phyloP scores from a whole-genome alignment of 805 yeast species.

The Jamesozyma hellenica region DNA sequence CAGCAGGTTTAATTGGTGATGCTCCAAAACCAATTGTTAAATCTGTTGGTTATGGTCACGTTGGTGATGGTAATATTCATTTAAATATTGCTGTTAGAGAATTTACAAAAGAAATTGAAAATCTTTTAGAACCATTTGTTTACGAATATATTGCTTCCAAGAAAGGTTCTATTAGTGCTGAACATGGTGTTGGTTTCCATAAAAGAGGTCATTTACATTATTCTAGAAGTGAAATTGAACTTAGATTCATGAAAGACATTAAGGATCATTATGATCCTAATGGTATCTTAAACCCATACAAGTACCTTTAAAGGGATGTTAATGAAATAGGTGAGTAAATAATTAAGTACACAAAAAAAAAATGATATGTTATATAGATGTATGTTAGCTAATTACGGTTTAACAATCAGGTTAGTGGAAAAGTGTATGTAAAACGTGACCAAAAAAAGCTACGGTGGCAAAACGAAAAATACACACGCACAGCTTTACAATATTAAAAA shows the following conservation, averaged over 20 bases:
- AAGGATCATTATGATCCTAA: conserved; percentile 82
- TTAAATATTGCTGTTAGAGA: conserved; percentile 84
- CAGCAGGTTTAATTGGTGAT: conserved; percentile 49
- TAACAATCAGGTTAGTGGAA: no score
- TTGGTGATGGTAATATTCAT: conserved; percentile 95
- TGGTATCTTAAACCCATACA: conserved; percentile 88
- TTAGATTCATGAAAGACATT: conserved; percentile 64
- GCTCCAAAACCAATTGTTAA: conserved; percentile 61
- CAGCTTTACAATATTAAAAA: no score
- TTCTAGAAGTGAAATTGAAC: conserved; percentile 64
- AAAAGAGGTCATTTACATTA: conserved; percentile 84
- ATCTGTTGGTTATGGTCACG: conserved; percentile 95
- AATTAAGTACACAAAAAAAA: no score
- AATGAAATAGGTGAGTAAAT: no score
- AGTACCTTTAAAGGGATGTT: conserved; percentile 66
- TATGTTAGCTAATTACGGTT: no score
- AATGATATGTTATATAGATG: no score
- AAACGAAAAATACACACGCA: no score
- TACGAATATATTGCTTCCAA: conserved; percentile 71
- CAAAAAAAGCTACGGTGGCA: no score
- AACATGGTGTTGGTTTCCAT: conserved; percentile 95
- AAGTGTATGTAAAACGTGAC: no score
- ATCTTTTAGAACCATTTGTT: conserved; percentile 82
- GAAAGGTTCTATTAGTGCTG: conserved; percentile 90
- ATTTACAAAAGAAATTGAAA: conserved; percentile 71